Evolutionary conservation across 768 basidiomycete genomes (phyloP).

Genomic region (Trichaptum fuscoviolaceum): DNA sequence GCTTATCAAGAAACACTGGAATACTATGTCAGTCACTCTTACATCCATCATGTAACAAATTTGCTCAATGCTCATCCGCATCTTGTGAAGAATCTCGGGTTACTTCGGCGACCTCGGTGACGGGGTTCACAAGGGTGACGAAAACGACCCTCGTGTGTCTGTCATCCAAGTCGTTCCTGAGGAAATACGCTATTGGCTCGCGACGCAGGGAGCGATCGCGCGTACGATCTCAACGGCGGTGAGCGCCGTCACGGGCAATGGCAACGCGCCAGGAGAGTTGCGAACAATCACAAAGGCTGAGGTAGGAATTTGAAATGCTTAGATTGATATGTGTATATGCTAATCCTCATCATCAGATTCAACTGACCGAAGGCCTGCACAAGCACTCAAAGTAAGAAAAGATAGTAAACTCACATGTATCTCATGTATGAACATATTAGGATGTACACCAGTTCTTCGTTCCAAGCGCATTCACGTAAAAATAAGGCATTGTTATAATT

Average conservation of each 20-base stretch:
- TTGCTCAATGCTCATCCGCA: not conserved
- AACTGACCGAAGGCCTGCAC: constrained; percentile 31
- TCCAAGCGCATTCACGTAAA: not conserved
- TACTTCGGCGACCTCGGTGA: constrained; percentile 90
- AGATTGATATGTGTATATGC: not conserved
- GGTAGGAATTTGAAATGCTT: constrained; percentile 35
- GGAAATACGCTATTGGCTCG: constrained; percentile 79
- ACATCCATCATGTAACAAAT: constrained; percentile 6
- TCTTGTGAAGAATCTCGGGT: constrained; percentile 44
- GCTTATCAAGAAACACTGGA: constrained; percentile 61
- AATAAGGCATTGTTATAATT: not conserved
- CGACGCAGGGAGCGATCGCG: constrained; percentile 53
- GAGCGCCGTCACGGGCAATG: constrained; percentile 55
- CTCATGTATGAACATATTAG: not conserved
- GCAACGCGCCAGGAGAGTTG: constrained; percentile 69
- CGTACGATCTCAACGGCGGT: constrained; percentile 57
- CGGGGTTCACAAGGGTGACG: constrained; percentile 77
- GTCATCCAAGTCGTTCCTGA: constrained; percentile 75
- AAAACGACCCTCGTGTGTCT: constrained; percentile 71
- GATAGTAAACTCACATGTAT: not conserved
- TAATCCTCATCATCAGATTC: constrained; percentile 31
- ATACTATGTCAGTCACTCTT: constrained; percentile 28
- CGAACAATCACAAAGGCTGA: constrained; percentile 69
- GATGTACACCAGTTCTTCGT: not conserved
- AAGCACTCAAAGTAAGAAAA: constrained; percentile 3